Base-by-base conservation (phyloP, 306 rosid genomes). In the Cucurbita argyrosperma region DNA sequence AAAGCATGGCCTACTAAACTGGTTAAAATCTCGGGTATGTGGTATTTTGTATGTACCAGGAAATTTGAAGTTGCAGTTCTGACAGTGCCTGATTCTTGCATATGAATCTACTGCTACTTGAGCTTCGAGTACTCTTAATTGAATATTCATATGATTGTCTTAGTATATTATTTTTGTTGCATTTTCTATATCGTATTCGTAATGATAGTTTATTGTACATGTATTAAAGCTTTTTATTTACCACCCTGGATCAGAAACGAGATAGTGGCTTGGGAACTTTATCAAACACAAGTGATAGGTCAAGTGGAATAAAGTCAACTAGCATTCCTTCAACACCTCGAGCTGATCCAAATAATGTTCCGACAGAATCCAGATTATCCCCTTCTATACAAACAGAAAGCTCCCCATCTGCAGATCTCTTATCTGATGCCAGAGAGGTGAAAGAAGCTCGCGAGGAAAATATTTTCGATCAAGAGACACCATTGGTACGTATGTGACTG, bases 311-410 rank as follows among this genome's bases (percentile, higher is more conserved):
- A 51, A 91, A 87, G 83, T 90, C 98, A 76, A 62, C 80, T 42
- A 89, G 96, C 80, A 85, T 89, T 47, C 97, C 98, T 72, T 91
- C 98, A 55, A 94, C 98, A 52, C 97, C 98, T 78, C 97, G 85
- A 81, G 90, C 88, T 66, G 97, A 89, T 84, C 84, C 79, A 65
- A 82, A 83, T 30, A 86, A 88, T 83, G 77, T 74, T 77, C 88
- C 84, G 63, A 58, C 82, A 55, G 98, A 89, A 60, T 80, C 91
- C 64, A 85, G 96, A 79, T 81, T 81, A 73, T 89, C 95, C 38
- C 88, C 83, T 84, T 89, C 97, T 77, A 77, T 82, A 76, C 88
- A 79, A 60, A 78, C 88, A 51, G 98, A 88, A 83, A 90, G 88
- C 84, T 88, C 91, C 84, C 90, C 89, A 54, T 84, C 90, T 64